Conservation (phyloP, 352 stramenopile genomes). For the Pythium folliculosum region DNA sequence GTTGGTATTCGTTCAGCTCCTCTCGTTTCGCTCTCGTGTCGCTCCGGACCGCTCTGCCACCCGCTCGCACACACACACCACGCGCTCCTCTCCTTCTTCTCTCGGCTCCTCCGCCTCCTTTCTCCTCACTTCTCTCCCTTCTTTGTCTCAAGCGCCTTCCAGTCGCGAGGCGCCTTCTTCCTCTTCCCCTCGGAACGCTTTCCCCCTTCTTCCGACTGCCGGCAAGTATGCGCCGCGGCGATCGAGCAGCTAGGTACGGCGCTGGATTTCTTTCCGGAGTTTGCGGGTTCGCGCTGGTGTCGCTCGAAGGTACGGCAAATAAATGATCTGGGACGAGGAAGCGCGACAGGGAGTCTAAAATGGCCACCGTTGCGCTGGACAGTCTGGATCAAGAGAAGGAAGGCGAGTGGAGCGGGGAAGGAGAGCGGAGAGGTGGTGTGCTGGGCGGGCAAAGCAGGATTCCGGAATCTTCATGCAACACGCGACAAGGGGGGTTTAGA, state of each 20-base stretch:
- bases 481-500: slow-evolving; percentile 2
- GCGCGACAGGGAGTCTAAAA: neutral
- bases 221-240: neutral
- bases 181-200: neutral
- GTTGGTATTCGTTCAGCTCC: neutral
- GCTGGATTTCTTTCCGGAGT: slow-evolving; percentile 10
- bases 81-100: no score
- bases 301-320: slow-evolving; percentile 5
- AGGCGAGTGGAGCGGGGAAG: neutral
- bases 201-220: neutral
- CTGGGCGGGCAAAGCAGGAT: neutral
- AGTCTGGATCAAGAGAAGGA: slow-evolving; percentile 8
- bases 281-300: neutral
- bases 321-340: slow-evolving; percentile 9
- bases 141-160: slow-evolving; percentile 1
- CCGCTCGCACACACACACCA: no score
- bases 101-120: neutral
- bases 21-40: neutral
- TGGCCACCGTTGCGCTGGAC: neutral
- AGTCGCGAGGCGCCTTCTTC: neutral
- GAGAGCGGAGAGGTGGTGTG: neutral
- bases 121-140: neutral
- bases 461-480: slow-evolving; percentile 3
- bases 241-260: neutral
- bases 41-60: neutral